These are phyloP conservation scores for Eucalyptus dawsonii DNA, from an alignment of 345 rosid genomes.

Conservation along the genomic window DNA sequence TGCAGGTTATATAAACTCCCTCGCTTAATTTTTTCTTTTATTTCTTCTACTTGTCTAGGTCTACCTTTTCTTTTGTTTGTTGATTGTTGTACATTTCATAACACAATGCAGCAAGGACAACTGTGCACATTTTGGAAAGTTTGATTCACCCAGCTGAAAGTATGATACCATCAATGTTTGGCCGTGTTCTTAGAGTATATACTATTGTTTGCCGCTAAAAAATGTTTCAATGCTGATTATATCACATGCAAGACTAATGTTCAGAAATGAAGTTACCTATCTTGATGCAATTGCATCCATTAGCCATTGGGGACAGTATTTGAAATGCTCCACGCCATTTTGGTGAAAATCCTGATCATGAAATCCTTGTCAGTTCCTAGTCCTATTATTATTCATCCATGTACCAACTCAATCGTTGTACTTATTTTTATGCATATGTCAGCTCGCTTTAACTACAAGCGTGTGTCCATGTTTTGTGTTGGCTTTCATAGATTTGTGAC, in stretches of 20 bases:
- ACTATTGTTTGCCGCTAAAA: background rate
- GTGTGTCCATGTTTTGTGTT: too few relatives aligned
- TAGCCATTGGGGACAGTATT: slow-evolving; percentile 68
- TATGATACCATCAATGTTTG: background rate
- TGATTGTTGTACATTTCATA: background rate
- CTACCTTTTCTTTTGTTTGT: background rate
- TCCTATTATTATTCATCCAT: background rate
- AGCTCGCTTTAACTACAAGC: too few relatives aligned
- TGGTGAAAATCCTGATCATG: slow-evolving; percentile 62
- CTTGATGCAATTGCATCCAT: slow-evolving; percentile 80
- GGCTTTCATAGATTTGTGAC: background rate
- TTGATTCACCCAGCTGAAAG: slow-evolving; percentile 89
- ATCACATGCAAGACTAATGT: slow-evolving; percentile 95
- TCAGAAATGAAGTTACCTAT: slow-evolving; percentile 72
- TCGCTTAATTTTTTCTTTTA: background rate
- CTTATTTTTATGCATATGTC: background rate
- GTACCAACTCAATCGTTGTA: background rate
- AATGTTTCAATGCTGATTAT: background rate
- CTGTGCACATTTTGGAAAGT: slow-evolving; percentile 89
- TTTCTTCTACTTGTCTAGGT: background rate
- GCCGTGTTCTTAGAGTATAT: background rate
- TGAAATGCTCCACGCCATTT: slow-evolving; percentile 83
- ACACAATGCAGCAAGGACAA: slow-evolving; percentile 55
- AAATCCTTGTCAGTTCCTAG: slow-evolving; percentile 38
- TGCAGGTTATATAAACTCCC: slow-evolving; percentile 39